Conservation (phyloP, 768 basidiomycete species). For the Neoboletus magnificus region DNA sequence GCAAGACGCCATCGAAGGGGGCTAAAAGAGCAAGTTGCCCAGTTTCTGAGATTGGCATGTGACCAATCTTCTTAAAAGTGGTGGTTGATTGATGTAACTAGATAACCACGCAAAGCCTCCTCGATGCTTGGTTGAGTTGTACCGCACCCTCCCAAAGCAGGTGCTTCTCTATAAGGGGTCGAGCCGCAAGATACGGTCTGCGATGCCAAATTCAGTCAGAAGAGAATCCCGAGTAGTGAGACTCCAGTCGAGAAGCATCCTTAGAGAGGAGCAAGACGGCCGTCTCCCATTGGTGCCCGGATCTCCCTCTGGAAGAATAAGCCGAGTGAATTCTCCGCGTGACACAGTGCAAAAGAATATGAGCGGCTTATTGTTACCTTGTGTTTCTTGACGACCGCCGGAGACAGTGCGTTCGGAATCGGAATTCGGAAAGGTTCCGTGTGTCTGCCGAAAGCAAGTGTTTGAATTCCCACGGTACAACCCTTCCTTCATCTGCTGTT, state of each 20-base stretch:
- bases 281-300: not conserved
- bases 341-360: not conserved
- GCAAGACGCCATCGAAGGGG: conserved; percentile 7
- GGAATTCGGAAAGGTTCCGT: conserved; percentile 15
- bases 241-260: not conserved
- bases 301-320: not conserved
- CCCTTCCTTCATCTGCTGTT: conserved; percentile 10
- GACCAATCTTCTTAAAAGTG: too few relatives aligned
- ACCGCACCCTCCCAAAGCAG: too few relatives aligned
- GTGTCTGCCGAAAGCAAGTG: not conserved
- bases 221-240: not conserved
- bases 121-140: not conserved
- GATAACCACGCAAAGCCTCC: not conserved
- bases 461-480: conserved; percentile 26
- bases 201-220: not conserved
- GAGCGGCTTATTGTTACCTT: too few relatives aligned
- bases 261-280: not conserved
- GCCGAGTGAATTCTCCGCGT: not conserved
- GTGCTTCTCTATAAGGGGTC: not conserved
- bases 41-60: not conserved
- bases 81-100: not conserved
- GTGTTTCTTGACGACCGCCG: conserved; percentile 3
- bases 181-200: not conserved
- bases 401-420: conserved; percentile 11
- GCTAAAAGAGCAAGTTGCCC: not conserved